Base-by-base conservation (phyloP, 2,329 filamentous ascomycete genomes). In the Trichoderma sp. region DNA sequence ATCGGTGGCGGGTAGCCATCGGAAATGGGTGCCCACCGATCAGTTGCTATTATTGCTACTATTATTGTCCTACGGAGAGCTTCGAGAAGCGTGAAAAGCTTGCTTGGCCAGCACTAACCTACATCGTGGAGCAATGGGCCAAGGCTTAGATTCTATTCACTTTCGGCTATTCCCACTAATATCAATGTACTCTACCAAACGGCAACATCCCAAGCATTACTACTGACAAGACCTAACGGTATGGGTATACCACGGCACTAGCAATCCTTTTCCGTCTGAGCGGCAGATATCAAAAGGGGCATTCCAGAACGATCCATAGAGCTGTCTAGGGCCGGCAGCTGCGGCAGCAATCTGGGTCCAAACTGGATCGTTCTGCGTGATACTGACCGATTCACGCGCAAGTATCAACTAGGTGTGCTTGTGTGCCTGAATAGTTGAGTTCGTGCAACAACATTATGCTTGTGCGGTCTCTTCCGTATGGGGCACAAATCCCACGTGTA, bases 261-360 rank as follows among this genome's bases (percentile, higher is more conserved):
- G 26, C 28, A 15, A 53, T 62, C 21, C 26, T 34, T 51, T 26
- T 69, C 28, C 56, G 21, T 24, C 36, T 62, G 5, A 15, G 32
- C 30, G 21, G 57, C 28, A 21, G n/a, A 28, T 53, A 7, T 12
- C 51, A 61, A 61, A 53, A 24, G 63, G 63, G 67, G 28, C 57
- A 70, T 62, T 70, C 66, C 57, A 62, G 67, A 70, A 70, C 67
- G 21, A 62, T 70, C 67, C 56, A 53, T 28, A 6, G 28, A 58
- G 36, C 39, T 11, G n/a, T 47, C 28, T 15, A 70, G 34, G 60
- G 57, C n/a, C 26, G 24, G 56, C 15, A 61, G 24, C 39, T 36
- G 18, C 57, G 67, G 67, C 21, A 70, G 5, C 43, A 34, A 36
- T 28, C 62, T 64, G 26, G 26, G 18, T 28, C 47, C 30, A 36